Percentiles rank a stretch among this genome's conserved stretches.
Evolutionary conservation across 176 grass and related monocot species (phyloP).

Genomic region (Eleusine coracana): DNA sequence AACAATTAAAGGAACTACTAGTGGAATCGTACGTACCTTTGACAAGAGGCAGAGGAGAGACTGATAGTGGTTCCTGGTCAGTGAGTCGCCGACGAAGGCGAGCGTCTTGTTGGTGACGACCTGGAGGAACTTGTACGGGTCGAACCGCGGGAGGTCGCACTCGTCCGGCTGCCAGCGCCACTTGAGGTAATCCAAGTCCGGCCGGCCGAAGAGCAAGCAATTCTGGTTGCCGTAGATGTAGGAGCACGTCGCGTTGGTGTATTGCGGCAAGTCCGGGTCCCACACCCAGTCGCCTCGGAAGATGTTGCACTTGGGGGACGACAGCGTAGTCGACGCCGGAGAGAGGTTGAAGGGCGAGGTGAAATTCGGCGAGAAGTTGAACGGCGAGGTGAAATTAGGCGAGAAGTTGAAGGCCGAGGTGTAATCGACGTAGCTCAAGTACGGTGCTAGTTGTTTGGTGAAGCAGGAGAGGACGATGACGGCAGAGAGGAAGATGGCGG

Average conservation of each 20-base stretch:
- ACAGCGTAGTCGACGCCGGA: neutral
- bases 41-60: slow-evolving; percentile 55
- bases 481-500: slow-evolving; percentile 50
- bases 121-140: slow-evolving; percentile 47
- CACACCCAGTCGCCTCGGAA: slow-evolving; percentile 59
- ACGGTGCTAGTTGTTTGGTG: slow-evolving; percentile 22
- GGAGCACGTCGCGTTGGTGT: slow-evolving; percentile 56
- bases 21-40: slow-evolving; percentile 9
- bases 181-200: slow-evolving; percentile 50
- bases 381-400: neutral
- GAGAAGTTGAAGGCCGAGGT: slow-evolving; percentile 14
- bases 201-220: slow-evolving; percentile 55
- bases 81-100: slow-evolving; percentile 57
- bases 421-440: neutral
- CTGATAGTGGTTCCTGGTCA: slow-evolving; percentile 59
- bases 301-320: slow-evolving; percentile 49
- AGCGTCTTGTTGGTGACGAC: slow-evolving; percentile 51
- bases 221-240: slow-evolving; percentile 58
- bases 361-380: neutral
- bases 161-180: slow-evolving; percentile 56
- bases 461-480: slow-evolving; percentile 50
- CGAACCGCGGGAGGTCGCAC: slow-evolving; percentile 57
- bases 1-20: neutral
- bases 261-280: slow-evolving; percentile 48
- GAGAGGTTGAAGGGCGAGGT: slow-evolving; percentile 13